These are phyloP conservation scores for Phaeotremella fagi DNA, from an alignment of 768 basidiomycete genomes.

Conservation along the genomic window DNA sequence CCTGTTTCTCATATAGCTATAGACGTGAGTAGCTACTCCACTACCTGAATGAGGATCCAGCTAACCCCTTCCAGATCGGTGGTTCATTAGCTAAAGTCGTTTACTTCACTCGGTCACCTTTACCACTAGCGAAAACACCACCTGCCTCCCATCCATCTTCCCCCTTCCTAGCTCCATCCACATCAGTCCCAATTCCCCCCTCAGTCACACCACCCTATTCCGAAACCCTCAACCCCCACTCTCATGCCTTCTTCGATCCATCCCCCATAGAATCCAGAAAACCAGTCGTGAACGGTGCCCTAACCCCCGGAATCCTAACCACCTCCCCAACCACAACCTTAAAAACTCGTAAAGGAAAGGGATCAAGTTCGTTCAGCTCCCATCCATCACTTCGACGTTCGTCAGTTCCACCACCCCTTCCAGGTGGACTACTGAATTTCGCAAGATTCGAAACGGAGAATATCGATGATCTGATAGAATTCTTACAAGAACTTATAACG, in stretches of 20 bases:
- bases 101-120: constrained; percentile 89
- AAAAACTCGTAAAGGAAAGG: neutral
- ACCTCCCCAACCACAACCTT: neutral
- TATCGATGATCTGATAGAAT: constrained; percentile 75
- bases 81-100: constrained; percentile 97
- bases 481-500: constrained; percentile 79
- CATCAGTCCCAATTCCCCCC: constrained; percentile 16
- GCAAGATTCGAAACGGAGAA: constrained; percentile 92
- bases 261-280: constrained; percentile 18
- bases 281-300: constrained; percentile 41
- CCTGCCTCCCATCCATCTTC: constrained; percentile 24
- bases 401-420: constrained; percentile 72
- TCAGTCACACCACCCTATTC: constrained; percentile 7
- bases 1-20: constrained; percentile 96
- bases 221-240: constrained; percentile 21
- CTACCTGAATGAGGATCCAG: neutral
- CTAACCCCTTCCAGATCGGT: constrained; percentile 63
- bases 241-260: constrained; percentile 20
- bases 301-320: constrained; percentile 36
- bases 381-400: constrained; percentile 66
- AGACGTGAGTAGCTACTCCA: constrained; percentile 62
- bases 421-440: constrained; percentile 95
- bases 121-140: constrained; percentile 29
- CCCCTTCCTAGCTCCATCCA: constrained; percentile 28
- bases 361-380: constrained; percentile 2